phyloP scores from a whole-genome alignment of 2,329 filamentous ascomycete species.

The Pseudonectria foliicola region DNA sequence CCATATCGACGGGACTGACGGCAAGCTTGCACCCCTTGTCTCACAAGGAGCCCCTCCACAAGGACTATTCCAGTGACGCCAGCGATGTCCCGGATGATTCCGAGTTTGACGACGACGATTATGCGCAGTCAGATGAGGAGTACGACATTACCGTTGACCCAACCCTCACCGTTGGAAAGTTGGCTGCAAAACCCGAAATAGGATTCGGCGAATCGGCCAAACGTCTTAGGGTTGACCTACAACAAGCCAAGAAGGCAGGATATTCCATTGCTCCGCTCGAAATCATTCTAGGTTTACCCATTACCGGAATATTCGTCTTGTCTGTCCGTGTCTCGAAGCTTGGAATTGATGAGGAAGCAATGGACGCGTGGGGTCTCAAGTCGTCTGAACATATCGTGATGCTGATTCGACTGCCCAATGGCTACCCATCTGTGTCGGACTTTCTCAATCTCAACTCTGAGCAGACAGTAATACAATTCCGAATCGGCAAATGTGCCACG shows the following conservation, averaged over 20 bases:
- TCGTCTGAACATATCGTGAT: slow-evolving; percentile 64
- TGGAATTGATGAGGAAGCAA: slow-evolving; percentile 64
- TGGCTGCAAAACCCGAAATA: neutral
- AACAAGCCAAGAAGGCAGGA: slow-evolving; percentile 53
- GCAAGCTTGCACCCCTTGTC: slow-evolving; percentile 3
- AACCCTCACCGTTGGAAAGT: slow-evolving; percentile 2
- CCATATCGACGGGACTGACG: slow-evolving; percentile 11
- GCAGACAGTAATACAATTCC: slow-evolving; percentile 42
- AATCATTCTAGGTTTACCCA: slow-evolving; percentile 33
- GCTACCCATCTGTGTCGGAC: slow-evolving; percentile 54
- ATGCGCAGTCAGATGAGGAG: slow-evolving; percentile 7
- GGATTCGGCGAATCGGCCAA: neutral
- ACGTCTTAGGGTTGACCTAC: slow-evolving; percentile 33
- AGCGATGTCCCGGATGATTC: slow-evolving; percentile 3
- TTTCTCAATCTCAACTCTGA: slow-evolving; percentile 36
- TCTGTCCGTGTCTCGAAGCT: slow-evolving; percentile 65
- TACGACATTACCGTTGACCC: slow-evolving; percentile 12
- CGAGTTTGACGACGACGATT: slow-evolving; percentile 7
- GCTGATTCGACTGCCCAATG: slow-evolving; percentile 56
- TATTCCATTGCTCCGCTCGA: slow-evolving; percentile 62
- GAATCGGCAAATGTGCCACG: slow-evolving; percentile 60
- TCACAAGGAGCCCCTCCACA: no score
- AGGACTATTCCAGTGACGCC: neutral
- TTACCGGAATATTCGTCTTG: slow-evolving; percentile 48
- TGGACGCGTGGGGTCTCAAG: slow-evolving; percentile 69